A percentile compares a stretch with the other conserved stretches of the same genome.
Conservation (phyloP, 768 basidiomycete genomes). For the Gloeostereum incarnatum region DNA sequence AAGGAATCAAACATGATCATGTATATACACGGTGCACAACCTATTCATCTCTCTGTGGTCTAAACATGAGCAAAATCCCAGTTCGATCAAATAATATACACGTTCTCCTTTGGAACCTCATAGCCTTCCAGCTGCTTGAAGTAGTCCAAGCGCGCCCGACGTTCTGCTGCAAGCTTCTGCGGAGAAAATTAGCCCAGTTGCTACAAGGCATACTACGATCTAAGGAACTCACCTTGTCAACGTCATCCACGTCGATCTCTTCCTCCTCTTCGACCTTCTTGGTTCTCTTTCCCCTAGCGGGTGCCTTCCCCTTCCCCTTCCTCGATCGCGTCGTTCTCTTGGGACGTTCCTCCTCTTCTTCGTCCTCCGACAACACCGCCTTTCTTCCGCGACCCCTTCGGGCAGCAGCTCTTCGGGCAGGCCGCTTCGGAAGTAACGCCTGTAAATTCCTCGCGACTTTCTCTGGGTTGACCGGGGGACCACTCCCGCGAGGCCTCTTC, state of each 20-base stretch:
- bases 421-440: conserved; percentile 6
- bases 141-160: conserved; percentile 28
- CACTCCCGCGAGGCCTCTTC: no score
- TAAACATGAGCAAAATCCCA: not conserved
- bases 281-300: not conserved
- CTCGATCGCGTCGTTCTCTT: not conserved
- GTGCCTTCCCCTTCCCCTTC: not conserved
- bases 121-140: conserved; percentile 28
- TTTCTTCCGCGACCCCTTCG: not conserved
- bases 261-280: not conserved
- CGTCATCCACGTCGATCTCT: conserved; percentile 3
- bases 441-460: conserved; percentile 2
- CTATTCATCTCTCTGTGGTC: not conserved
- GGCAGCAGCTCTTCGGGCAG: not conserved
- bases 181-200: not conserved
- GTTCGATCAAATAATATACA: conserved; percentile 25
- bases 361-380: not conserved
- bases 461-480: conserved; percentile 1
- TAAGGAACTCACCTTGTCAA: conserved; percentile 3
- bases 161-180: conserved; percentile 18
- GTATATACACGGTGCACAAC: not conserved
- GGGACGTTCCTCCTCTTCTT: not conserved
- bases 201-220: no score
- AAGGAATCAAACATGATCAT: not conserved
- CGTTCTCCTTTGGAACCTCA: conserved; percentile 28